phyloP scores from a whole-genome alignment of 2,329 filamentous ascomycete species.

The Paramyrothecium roridum region DNA sequence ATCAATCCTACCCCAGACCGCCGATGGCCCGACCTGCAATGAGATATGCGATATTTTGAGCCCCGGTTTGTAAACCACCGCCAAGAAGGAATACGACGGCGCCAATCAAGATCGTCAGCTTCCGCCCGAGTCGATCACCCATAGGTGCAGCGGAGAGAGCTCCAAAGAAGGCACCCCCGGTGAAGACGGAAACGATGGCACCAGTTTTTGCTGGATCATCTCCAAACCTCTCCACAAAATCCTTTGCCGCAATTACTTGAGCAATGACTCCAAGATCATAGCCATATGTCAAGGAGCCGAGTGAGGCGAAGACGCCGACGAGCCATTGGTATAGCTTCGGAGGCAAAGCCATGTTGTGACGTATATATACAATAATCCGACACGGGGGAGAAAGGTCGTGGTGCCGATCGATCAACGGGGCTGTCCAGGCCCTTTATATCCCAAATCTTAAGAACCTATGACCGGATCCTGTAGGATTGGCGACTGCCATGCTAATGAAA shows the following conservation, averaged over 20 bases:
- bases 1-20: constrained; percentile 45
- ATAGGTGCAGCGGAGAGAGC: constrained; percentile 59
- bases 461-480: too few relatives aligned
- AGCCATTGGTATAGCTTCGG: constrained; percentile 38
- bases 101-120: constrained; percentile 68
- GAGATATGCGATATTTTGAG: constrained; percentile 54
- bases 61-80: constrained; percentile 69
- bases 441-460: too few relatives aligned
- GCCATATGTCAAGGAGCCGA: constrained; percentile 52
- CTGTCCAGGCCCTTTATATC: too few relatives aligned
- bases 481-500: too few relatives aligned
- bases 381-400: too few relatives aligned
- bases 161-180: constrained; percentile 70
- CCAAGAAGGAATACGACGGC: constrained; percentile 69
- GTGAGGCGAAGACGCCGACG: constrained; percentile 51
- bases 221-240: not conserved
- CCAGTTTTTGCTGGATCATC: constrained; percentile 10
- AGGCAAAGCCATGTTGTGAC: too few relatives aligned
- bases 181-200: constrained; percentile 65
- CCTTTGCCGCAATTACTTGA: constrained; percentile 8
- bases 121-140: constrained; percentile 65
- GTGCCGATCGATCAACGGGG: too few relatives aligned
- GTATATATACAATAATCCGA: too few relatives aligned
- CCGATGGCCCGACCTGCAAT: constrained; percentile 68
- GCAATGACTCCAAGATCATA: constrained; percentile 47